Base-by-base conservation (phyloP, 352 stramenopile genomes). In the Hyaloperonospora arabidopsidis region DNA sequence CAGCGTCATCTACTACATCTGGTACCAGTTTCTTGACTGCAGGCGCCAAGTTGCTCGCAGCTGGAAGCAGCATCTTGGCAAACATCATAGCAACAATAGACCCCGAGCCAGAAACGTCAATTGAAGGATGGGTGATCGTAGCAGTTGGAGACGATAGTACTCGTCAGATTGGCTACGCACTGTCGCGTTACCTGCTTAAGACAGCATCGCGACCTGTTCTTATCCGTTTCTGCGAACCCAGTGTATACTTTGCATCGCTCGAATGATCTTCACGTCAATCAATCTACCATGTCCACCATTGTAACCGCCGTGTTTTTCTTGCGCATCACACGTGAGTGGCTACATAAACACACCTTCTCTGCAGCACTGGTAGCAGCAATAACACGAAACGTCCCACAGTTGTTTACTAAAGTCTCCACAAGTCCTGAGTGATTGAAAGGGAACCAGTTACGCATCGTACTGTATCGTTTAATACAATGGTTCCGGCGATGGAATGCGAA, bases 171-270 rank as follows among this genome's bases (percentile, higher is more conserved):
- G 73, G 76, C 39, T 91, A 91, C 59, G 57, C 61, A 1, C 48
- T 91, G 21, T 76, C 75, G 18, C 74, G 75, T 2, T 89, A 87
- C 53, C 50, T 91, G 52, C 72, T 91, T 41, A 78, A 82, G 71
- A 88, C 81, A 7, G 70, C 78, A 1, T 45, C 65, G 15, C 65
- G 81, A 15, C 81, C 81, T 19, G 67, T 91, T 25, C 68, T 72
- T 39, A 75, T 91, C 43, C 76, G 78, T 58, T 86, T 89, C 62
- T 86, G 78, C 59, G 81, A 89, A 46, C 76, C 81, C 32, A 87
- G 76, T 54, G 63, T 83, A 50, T 91, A 86, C 65, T 91, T 86
- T 70, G 76, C 66, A 49, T 86, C 77, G 32, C 49, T 83, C 41
- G 66, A 58, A 43, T 70, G 45, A 69, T 52, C 8, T 40, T 17